Evolutionary conservation across 495 filamentous ascomycete species (phyloP), one percentile per base, ranked within the genome.

Genomic region (Pseudevernia furfuracea): DNA sequence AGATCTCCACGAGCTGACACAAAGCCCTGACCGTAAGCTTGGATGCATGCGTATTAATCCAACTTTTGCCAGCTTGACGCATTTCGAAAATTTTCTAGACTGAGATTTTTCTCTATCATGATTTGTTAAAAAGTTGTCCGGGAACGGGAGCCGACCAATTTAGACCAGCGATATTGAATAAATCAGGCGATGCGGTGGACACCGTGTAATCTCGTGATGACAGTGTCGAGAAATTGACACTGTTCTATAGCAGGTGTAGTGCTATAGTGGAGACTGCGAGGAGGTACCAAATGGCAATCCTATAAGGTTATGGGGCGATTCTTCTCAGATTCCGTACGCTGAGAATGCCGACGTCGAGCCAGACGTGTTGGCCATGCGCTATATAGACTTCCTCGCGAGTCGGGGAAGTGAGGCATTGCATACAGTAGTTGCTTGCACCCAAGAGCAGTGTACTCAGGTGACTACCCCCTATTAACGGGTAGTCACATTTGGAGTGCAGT

Each of bases 391-490:
- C 77, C 37, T 72, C 57, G 11, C 78, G 70, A 4, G 75, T 76
- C 9, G 63, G 64, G 19, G 63, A 63, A 23, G 38, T 34, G 19
- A 66, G 52, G 52, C 55, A 66, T 55, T 69, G 64, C 64, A 69
- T 69, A 44, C 63, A 66, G 57, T 79, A 79, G 61, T 80, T 82
- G 49, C 75, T 77, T 0, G 77, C 75, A 0, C 71, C 66, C 4
- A 80, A 72, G 34, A 80, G 67, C 0, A 69, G 62, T 4, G 77
- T 81, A 41, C 72, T 71, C 0, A 78, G 60, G 21, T 73, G 39
- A 59, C 77, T 77, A 39, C 12, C 9, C 37, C 10, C 37, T 39
- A 5, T 14, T 39, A 5, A 39, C 4, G 37, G 37, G 37, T 39
- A 39, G 37, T n/a, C 37, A 39, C 37, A 39, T 14, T 14, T 10